Percentiles rank a stretch among this genome's conserved stretches.
phyloP scores from a whole-genome alignment of 1,139 yeast species.

The Yamadazyma triangularis region DNA sequence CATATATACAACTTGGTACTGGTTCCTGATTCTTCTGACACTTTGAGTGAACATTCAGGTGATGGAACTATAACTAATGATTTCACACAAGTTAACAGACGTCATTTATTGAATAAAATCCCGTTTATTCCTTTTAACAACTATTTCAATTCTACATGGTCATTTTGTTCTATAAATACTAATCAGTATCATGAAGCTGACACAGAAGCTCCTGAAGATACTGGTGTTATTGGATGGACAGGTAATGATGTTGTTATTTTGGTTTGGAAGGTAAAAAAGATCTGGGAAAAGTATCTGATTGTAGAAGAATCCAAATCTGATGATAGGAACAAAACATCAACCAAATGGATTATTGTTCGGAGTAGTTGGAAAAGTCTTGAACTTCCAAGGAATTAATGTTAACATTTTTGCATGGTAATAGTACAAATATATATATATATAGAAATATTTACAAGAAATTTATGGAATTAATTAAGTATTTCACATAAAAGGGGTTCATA shows the following conservation, averaged over 20 bases:
- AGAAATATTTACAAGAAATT: too few species aligned
- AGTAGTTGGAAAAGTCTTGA: slow-evolving; percentile 75
- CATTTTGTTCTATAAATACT: slow-evolving; percentile 76
- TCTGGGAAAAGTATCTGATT: slow-evolving; percentile 84
- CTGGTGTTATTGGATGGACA: slow-evolving; percentile 77
- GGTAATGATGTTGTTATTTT: slow-evolving; percentile 62
- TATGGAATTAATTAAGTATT: slow-evolving; percentile 18
- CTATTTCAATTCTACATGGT: slow-evolving; percentile 86
- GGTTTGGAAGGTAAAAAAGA: slow-evolving; percentile 66
- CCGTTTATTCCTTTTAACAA: slow-evolving; percentile 59
- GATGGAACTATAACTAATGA: slow-evolving; percentile 5
- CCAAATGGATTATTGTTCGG: slow-evolving; percentile 57
- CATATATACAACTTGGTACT: slow-evolving; percentile 66
- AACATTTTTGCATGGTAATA: too few species aligned
- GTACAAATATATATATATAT: too few species aligned
- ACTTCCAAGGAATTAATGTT: slow-evolving; percentile 1
- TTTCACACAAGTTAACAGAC: slow-evolving; percentile 39
- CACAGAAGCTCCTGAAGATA: slow-evolving; percentile 35
- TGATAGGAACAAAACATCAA: slow-evolving; percentile 3
- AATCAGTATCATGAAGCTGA: slow-evolving; percentile 36
- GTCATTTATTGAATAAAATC: slow-evolving; percentile 63
- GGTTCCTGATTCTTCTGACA: slow-evolving; percentile 2
- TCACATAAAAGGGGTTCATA: slow-evolving; percentile 41
- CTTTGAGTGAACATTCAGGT: slow-evolving; percentile 6
- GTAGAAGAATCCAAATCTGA: slow-evolving; percentile 29